phyloP scores from a whole-genome alignment of 148 eudicot genomes.

The Cornus controversa region DNA sequence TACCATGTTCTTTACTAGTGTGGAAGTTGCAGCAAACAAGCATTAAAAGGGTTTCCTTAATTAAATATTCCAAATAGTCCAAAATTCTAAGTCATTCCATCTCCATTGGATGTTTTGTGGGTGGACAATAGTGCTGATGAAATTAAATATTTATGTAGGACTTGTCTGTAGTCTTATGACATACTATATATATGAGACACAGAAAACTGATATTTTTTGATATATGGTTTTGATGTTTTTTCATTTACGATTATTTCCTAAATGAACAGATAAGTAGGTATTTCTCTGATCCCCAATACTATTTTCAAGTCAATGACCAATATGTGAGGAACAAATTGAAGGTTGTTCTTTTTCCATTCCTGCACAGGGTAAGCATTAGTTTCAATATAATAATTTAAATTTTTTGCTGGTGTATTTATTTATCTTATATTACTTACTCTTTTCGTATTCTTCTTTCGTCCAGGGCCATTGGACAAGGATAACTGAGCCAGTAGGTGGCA shows the following conservation, averaged over 20 bases:
- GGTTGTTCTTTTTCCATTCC: constrained; percentile 82
- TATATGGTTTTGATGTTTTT: not conserved
- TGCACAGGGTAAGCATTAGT: constrained; percentile 68
- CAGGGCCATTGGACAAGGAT: constrained; percentile 97
- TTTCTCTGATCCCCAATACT: constrained; percentile 87
- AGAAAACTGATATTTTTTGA: too few species aligned
- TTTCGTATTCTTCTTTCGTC: constrained; percentile 4
- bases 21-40: too few species aligned
- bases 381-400: not conserved
- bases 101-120: not conserved
- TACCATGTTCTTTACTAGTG: too few species aligned
- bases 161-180: too few species aligned
- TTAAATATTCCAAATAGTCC: not conserved
- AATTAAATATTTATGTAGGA: too few species aligned
- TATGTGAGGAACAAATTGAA: constrained; percentile 93
- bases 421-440: not conserved
- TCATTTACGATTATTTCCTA: not conserved
- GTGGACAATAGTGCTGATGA: not conserved
- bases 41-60: too few species aligned
- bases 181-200: too few species aligned
- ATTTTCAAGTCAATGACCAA: constrained; percentile 93
- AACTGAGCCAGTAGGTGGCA: constrained; percentile 92
- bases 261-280: constrained; percentile 72
- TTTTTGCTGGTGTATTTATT: not conserved
- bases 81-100: not conserved